These are phyloP conservation scores for Taiozyma sp. DNA, from an alignment of 1,139 yeast species.

Conservation along the genomic window DNA sequence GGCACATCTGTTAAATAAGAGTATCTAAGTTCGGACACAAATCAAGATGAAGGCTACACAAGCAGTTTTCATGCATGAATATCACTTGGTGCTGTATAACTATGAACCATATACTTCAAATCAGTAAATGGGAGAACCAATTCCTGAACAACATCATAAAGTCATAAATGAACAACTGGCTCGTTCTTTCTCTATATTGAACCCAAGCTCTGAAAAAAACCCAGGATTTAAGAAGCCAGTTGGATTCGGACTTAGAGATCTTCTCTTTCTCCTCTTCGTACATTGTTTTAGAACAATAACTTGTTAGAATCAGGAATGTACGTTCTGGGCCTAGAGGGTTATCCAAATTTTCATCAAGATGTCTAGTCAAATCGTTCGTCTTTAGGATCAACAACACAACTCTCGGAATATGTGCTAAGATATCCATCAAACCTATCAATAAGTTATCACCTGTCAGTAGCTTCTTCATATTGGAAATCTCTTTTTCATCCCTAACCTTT, in stretches of 20 bases:
- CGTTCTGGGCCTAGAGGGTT: slow-evolving; percentile 86
- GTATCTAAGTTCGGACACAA: no score
- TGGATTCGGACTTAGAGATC: slow-evolving; percentile 24
- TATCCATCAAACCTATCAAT: slow-evolving; percentile 70
- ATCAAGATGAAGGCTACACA: slow-evolving; percentile 31
- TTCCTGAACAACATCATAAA: slow-evolving; percentile 29
- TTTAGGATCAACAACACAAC: slow-evolving; percentile 81
- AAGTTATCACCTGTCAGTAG: slow-evolving; percentile 58
- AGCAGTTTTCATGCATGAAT: no score
- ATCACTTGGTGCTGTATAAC: background rate
- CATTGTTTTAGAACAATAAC: slow-evolving; percentile 80
- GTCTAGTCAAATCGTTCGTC: slow-evolving; percentile 90
- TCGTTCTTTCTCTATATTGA: slow-evolving; percentile 43
- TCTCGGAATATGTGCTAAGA: slow-evolving; percentile 77
- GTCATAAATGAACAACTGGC: slow-evolving; percentile 56
- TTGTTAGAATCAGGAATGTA: slow-evolving; percentile 83
- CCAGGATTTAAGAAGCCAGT: slow-evolving; percentile 34
- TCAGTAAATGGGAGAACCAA: slow-evolving; percentile 7
- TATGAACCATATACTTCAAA: background rate
- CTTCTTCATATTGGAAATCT: slow-evolving; percentile 58
- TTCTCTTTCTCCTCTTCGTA: slow-evolving; percentile 56
- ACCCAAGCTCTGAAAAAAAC: slow-evolving; percentile 42
- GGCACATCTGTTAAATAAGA: no score
- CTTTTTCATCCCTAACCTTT: slow-evolving; percentile 47
- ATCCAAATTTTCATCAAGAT: slow-evolving; percentile 75